phyloP scores from a whole-genome alignment of 306 rosid species.

The Ormosia emarginata region DNA sequence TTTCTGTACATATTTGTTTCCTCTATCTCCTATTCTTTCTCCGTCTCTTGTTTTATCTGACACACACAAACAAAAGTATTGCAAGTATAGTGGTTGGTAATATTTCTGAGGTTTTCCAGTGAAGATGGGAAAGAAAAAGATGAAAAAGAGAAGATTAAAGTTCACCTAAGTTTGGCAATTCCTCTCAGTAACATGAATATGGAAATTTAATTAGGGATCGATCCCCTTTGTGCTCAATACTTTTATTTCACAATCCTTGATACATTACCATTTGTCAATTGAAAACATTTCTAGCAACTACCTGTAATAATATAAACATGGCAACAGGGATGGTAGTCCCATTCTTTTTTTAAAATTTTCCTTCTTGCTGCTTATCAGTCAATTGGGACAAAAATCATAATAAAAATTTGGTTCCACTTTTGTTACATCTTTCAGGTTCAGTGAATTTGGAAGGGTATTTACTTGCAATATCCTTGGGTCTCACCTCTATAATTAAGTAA shows the following conservation, averaged over 20 bases:
- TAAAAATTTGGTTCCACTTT: neutral
- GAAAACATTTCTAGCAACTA: neutral
- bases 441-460: slow-evolving; percentile 63
- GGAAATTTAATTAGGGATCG: too few species aligned
- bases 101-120: too few species aligned
- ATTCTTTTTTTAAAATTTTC: neutral
- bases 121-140: too few species aligned
- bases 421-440: slow-evolving; percentile 51
- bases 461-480: slow-evolving; percentile 87
- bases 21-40: too few species aligned
- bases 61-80: too few species aligned
- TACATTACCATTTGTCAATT: neutral
- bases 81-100: too few species aligned
- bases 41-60: too few species aligned
- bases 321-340: neutral
- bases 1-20: too few species aligned
- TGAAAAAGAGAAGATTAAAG: too few species aligned
- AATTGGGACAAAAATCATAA: neutral
- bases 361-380: slow-evolving; percentile 4
- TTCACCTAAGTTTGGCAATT: too few species aligned
- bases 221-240: neutral
- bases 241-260: slow-evolving; percentile 7
- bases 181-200: too few species aligned
- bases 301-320: neutral
- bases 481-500: slow-evolving; percentile 79